Evolutionary conservation across 257 asterid genomes (phyloP).

Genomic region (Solanum ahanhuiri): DNA sequence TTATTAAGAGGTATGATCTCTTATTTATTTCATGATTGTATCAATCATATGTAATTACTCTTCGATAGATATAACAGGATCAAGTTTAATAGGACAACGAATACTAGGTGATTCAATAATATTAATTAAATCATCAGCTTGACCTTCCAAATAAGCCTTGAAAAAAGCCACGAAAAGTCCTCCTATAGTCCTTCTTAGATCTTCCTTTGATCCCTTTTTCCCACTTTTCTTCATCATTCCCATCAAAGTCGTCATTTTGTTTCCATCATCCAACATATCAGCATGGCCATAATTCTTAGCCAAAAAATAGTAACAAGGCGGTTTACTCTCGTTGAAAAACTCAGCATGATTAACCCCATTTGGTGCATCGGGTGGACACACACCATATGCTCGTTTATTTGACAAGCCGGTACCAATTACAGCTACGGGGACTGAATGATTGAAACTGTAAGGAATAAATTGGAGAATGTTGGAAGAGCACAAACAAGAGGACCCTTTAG

Average conservation of each 20-base stretch:
- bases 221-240: slow-evolving; percentile 37
- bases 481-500: slow-evolving; percentile 16
- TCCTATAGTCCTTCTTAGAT: slow-evolving; percentile 53
- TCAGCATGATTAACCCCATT: slow-evolving; percentile 58
- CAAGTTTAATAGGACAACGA: slow-evolving; percentile 47
- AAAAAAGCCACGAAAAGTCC: slow-evolving; percentile 71
- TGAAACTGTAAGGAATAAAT: slow-evolving; percentile 43
- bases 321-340: slow-evolving; percentile 58
- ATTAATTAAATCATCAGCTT: slow-evolving; percentile 14
- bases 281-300: slow-evolving; percentile 62
- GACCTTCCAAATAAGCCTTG: slow-evolving; percentile 47
- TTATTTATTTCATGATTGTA: background rate
- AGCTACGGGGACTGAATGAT: slow-evolving; percentile 36
- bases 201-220: slow-evolving; percentile 17
- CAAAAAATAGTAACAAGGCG: slow-evolving; percentile 58
- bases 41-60: background rate
- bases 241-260: slow-evolving; percentile 12
- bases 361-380: slow-evolving; percentile 45
- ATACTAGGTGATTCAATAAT: slow-evolving; percentile 25
- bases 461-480: slow-evolving; percentile 35
- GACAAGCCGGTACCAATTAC: slow-evolving; percentile 56
- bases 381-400: slow-evolving; percentile 16
- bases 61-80: slow-evolving; percentile 35
- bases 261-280: slow-evolving; percentile 37
- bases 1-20: background rate